Evolutionary conservation across 768 basidiomycete species (phyloP).

Genomic region (Trichaptum fuscoviolaceum): DNA sequence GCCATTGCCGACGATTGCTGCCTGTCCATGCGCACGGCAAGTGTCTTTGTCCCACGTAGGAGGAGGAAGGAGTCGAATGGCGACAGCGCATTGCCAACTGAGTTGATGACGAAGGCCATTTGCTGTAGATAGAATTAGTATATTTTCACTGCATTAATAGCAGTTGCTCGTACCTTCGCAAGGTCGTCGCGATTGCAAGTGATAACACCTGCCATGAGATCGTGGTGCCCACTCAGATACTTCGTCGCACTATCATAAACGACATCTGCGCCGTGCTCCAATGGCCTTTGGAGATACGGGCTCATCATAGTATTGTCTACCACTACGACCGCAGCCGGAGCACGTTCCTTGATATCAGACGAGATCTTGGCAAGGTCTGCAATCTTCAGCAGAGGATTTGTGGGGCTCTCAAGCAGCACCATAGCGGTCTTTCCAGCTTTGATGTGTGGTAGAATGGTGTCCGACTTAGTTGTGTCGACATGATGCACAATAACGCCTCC

Average conservation of each 20-base stretch:
- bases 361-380: constrained; percentile 84
- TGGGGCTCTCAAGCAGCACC: constrained; percentile 96
- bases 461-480: constrained; percentile 83
- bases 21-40: constrained; percentile 92
- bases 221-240: constrained; percentile 96
- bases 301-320: constrained; percentile 99
- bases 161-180: constrained; percentile 54
- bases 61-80: constrained; percentile 97
- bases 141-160: constrained; percentile 6
- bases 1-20: constrained; percentile 79
- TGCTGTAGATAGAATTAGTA: constrained; percentile 39
- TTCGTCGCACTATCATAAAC: constrained; percentile 99
- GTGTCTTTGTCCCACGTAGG: constrained; percentile 91
- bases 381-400: constrained; percentile 95
- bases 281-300: constrained; percentile 90
- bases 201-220: constrained; percentile 97
- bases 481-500: constrained; percentile 88
- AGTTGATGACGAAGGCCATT: constrained; percentile 88
- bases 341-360: constrained; percentile 75
- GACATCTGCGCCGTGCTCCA: constrained; percentile 94
- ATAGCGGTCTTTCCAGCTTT: constrained; percentile 76
- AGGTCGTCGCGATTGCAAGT: constrained; percentile 89
- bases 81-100: constrained; percentile 88
- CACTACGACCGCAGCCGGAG: constrained; percentile 76
- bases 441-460: constrained; percentile 56